These are phyloP conservation scores for Plasmodium relictum DNA, from an alignment of 169 alveolate genomes.

Conservation along the genomic window DNA sequence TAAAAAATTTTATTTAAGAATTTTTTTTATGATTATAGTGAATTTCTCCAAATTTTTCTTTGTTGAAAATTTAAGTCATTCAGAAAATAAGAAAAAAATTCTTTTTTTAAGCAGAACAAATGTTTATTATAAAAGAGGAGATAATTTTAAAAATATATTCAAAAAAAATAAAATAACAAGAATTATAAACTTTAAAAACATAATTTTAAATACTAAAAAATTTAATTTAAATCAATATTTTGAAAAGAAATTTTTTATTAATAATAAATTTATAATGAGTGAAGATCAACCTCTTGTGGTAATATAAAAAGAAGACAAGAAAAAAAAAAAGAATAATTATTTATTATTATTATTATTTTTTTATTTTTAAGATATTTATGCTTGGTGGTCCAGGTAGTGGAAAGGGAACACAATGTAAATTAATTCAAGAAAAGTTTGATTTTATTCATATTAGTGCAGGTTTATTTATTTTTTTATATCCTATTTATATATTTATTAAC, in stretches of 20 bases:
- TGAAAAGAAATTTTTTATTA: conserved; percentile 36
- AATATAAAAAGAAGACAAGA: conserved; percentile 2
- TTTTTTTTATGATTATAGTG: conserved; percentile 25
- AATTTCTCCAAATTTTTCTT: neutral
- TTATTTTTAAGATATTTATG: conserved; percentile 79
- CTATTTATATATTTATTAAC: neutral
- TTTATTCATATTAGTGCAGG: conserved; percentile 95
- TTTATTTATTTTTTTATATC: conserved; percentile 20
- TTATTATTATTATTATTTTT: neutral
- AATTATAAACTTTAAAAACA: neutral
- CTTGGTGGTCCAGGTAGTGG: conserved; percentile 93
- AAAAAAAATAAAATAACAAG: conserved; percentile 22
- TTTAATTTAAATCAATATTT: conserved; percentile 2
- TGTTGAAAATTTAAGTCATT: conserved; percentile 15
- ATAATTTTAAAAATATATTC: conserved; percentile 11
- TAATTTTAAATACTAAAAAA: conserved; percentile 6
- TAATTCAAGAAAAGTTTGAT: conserved; percentile 82
- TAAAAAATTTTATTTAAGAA: conserved; percentile 4
- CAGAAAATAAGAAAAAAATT: conserved; percentile 6
- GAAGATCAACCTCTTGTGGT: conserved; percentile 75
- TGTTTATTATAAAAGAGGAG: conserved; percentile 34
- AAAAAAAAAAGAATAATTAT: neutral
- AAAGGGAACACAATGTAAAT: conserved; percentile 89
- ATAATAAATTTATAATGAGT: conserved; percentile 48
- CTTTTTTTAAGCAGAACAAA: conserved; percentile 7